phyloP scores from a whole-genome alignment of 371 early-diverging fungal genomes.

The Funneliformis caledonium region DNA sequence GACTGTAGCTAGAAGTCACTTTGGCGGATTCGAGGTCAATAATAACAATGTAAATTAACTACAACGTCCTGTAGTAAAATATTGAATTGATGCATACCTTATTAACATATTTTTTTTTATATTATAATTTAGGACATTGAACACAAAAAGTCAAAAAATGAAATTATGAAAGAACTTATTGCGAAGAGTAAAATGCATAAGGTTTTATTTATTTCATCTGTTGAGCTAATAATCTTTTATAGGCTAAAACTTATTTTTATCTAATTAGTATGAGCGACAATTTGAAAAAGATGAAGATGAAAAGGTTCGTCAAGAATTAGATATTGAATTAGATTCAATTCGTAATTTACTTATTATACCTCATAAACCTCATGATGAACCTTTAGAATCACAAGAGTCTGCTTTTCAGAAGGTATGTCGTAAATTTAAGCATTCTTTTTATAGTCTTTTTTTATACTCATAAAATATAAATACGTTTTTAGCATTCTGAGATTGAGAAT shows the following conservation, averaged over 20 bases:
- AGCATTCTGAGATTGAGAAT: background rate
- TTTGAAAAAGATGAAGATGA: slow-evolving; percentile 43
- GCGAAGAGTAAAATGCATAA: slow-evolving; percentile 91
- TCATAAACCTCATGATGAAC: slow-evolving; percentile 48
- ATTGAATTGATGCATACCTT: background rate
- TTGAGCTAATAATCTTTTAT: background rate
- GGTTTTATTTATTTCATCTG: slow-evolving; percentile 6
- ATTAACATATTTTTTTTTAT: background rate
- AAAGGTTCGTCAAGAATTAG: slow-evolving; percentile 70
- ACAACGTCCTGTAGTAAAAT: background rate
- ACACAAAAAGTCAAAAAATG: slow-evolving; percentile 77
- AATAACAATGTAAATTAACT: slow-evolving; percentile 40
- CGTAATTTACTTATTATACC: slow-evolving; percentile 64
- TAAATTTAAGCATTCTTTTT: background rate
- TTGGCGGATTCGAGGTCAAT: slow-evolving; percentile 80
- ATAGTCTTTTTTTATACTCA: background rate
- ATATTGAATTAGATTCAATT: slow-evolving; percentile 86
- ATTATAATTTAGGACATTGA: slow-evolving; percentile 39
- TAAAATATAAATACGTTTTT: background rate
- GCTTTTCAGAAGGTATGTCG: slow-evolving; percentile 42
- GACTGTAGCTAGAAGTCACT: slow-evolving; percentile 78
- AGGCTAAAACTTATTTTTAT: background rate
- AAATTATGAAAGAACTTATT: slow-evolving; percentile 96
- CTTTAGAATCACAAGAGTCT: slow-evolving; percentile 48
- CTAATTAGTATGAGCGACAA: slow-evolving; percentile 62